Conservation (phyloP, 2,329 filamentous ascomycete species). For the Colletotrichum sp. region DNA sequence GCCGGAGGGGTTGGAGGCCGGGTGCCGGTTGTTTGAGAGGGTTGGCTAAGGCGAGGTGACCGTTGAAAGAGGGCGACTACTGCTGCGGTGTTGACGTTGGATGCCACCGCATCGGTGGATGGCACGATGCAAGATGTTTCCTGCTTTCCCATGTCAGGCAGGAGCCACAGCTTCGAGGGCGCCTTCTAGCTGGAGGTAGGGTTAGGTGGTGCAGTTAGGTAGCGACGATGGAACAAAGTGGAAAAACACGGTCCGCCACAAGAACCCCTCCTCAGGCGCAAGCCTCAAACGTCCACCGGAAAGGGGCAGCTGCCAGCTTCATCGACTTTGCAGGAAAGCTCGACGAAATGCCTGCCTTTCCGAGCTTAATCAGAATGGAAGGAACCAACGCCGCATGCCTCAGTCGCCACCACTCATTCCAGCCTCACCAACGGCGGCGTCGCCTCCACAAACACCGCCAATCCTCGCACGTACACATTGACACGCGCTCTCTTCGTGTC, state of each 20-base stretch:
- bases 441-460: background rate
- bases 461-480: background rate
- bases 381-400: background rate
- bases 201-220: background rate
- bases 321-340: background rate
- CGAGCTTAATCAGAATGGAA: background rate
- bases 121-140: background rate
- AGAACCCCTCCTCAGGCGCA: background rate
- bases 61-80: background rate
- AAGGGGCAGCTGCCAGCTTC: background rate
- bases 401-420: background rate
- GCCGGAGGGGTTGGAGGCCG: background rate
- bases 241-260: background rate
- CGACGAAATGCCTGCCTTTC: background rate
- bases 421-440: background rate
- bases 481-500: background rate
- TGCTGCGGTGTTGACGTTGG: background rate
- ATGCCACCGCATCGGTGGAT: background rate
- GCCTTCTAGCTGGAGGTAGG: background rate
- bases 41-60: background rate
- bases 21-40: background rate
- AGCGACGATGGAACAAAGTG: background rate
- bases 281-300: background rate
- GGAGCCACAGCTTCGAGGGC: background rate
- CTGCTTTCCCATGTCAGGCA: background rate